Conservation (phyloP, 2,329 filamentous ascomycete species). For the Diaporthe humulicola region DNA sequence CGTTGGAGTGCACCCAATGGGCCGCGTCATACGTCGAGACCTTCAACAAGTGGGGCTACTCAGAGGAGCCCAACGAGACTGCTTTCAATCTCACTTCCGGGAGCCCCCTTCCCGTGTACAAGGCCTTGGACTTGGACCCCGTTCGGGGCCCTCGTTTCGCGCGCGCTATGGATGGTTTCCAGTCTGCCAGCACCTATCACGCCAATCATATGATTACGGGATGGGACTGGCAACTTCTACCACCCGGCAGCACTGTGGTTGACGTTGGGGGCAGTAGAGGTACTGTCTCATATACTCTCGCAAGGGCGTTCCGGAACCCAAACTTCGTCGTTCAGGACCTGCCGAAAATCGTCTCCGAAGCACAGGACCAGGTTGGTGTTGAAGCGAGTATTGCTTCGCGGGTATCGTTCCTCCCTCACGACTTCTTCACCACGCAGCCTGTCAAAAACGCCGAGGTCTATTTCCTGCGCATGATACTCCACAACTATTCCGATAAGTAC, state of each 20-base stretch:
- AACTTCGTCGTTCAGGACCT: slow-evolving; percentile 33
- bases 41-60: slow-evolving; percentile 27
- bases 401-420: slow-evolving; percentile 10
- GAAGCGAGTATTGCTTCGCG: neutral
- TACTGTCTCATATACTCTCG: slow-evolving; percentile 1
- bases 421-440: slow-evolving; percentile 28
- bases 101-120: slow-evolving; percentile 9
- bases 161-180: slow-evolving; percentile 30
- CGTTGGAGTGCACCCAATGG: neutral
- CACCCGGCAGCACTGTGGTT: slow-evolving; percentile 30
- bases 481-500: slow-evolving; percentile 44
- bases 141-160: slow-evolving; percentile 18
- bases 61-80: slow-evolving; percentile 31
- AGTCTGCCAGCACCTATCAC: slow-evolving; percentile 10
- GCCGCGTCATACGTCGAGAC: slow-evolving; percentile 12
- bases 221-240: slow-evolving; percentile 18
- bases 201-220: neutral
- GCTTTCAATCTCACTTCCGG: slow-evolving; percentile 22
- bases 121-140: slow-evolving; percentile 20
- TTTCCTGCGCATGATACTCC: slow-evolving; percentile 41
- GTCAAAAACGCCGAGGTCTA: slow-evolving; percentile 41
- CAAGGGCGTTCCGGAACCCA: slow-evolving; percentile 14
- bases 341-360: neutral
- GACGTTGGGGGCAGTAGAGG: slow-evolving; percentile 34
- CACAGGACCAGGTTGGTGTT: neutral